phyloP scores from a whole-genome alignment of 106 monocot species.

The Triglochin maritima region DNA sequence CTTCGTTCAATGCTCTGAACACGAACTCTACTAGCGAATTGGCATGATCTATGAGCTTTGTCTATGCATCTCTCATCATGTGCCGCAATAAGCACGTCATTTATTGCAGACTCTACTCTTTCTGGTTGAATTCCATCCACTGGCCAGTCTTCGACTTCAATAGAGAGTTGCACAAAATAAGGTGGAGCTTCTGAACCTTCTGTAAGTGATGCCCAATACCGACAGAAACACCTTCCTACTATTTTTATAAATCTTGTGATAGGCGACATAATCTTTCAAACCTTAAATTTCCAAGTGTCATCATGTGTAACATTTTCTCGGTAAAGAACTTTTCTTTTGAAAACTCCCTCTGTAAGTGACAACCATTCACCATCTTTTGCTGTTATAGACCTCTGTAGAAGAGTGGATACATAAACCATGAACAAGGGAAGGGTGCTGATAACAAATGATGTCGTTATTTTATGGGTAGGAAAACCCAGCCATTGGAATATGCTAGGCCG shows the following conservation, averaged over 20 bases:
- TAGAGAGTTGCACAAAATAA: conserved; percentile 86
- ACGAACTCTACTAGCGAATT: conserved; percentile 53
- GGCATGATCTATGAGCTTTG: conserved; percentile 25
- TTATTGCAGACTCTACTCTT: conserved; percentile 70
- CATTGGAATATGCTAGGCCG: conserved; percentile 30
- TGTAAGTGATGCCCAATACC: conserved; percentile 83
- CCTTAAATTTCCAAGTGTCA: conserved; percentile 21
- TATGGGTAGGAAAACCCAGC: conserved; percentile 69
- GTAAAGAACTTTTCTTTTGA: conserved; percentile 21
- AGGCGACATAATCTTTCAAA: conserved; percentile 32
- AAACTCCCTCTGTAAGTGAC: conserved; percentile 48
- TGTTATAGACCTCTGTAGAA: conserved; percentile 88
- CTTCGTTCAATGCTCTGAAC: conserved; percentile 94
- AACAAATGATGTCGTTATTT: conserved; percentile 80
- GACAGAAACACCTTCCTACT: conserved; percentile 41
- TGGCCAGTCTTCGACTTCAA: conserved; percentile 83
- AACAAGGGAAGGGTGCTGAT: conserved; percentile 73
- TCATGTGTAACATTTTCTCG: conserved; percentile 12
- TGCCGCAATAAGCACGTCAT: conserved; percentile 44
- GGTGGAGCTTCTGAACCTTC: conserved; percentile 91
- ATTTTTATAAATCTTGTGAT: conserved; percentile 30
- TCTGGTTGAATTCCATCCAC: conserved; percentile 96
- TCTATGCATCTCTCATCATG: conserved; percentile 58
- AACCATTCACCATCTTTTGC: conserved; percentile 93
- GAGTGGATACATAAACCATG: conserved; percentile 74